Evolutionary conservation across 108 stramenopile genomes (phyloP).

Genomic region (Nannochloropsis granulata): DNA sequence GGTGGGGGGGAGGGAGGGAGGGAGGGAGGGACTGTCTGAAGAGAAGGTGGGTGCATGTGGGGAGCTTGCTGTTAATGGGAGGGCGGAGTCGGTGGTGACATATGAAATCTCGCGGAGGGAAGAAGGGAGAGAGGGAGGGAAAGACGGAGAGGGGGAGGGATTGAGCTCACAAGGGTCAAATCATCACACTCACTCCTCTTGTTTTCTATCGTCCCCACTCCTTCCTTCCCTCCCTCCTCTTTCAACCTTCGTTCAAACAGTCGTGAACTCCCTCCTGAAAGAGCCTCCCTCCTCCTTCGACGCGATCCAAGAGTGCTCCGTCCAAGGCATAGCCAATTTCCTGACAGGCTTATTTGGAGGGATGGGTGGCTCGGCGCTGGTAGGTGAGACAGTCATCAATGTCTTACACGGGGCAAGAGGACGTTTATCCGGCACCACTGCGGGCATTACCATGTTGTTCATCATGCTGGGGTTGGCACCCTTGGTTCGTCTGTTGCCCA

Average conservation of each 20-base stretch:
- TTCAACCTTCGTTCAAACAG: neutral
- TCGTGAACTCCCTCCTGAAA: neutral
- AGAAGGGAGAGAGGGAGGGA: neutral
- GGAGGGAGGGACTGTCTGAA: neutral
- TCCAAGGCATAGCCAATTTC: slow-evolving; percentile 56
- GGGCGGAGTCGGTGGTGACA: neutral
- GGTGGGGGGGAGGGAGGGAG: neutral
- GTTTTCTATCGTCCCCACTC: neutral
- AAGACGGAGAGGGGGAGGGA: neutral
- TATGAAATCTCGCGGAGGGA: neutral
- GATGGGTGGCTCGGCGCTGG: slow-evolving; percentile 60
- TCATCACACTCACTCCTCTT: neutral
- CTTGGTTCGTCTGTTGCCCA: slow-evolving; percentile 47
- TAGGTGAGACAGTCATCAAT: slow-evolving; percentile 66
- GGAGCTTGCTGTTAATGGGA: neutral
- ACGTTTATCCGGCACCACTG: slow-evolving; percentile 26
- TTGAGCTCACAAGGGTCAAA: neutral
- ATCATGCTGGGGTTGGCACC: slow-evolving; percentile 54
- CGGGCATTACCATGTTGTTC: slow-evolving; percentile 54
- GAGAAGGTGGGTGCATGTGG: neutral
- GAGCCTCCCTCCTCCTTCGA: neutral
- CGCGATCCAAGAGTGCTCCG: slow-evolving; percentile 46
- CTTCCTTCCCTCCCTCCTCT: neutral
- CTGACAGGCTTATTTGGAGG: slow-evolving; percentile 51
- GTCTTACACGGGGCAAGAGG: slow-evolving; percentile 48